Percentiles rank a stretch among this genome's conserved stretches.
Conservation (phyloP, 2,329 filamentous ascomycete species). For the Purpureocillium lavendulum region DNA sequence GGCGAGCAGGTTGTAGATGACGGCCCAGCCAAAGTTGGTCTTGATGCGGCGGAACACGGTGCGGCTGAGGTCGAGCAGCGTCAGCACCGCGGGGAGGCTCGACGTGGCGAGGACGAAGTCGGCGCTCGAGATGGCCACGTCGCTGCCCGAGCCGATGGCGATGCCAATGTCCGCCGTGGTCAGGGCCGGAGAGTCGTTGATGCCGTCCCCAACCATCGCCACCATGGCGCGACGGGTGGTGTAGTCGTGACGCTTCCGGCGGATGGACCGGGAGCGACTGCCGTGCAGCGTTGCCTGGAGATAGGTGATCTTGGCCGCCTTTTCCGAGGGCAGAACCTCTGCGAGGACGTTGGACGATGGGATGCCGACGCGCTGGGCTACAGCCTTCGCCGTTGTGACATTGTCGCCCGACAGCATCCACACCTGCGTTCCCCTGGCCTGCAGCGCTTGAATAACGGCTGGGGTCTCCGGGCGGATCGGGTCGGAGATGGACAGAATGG, state of each 20-base stretch:
- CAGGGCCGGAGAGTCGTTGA: constrained; percentile 81
- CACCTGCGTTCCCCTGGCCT: constrained; percentile 58
- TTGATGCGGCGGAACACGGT: constrained; percentile 70
- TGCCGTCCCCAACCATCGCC: constrained; percentile 83
- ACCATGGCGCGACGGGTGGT: constrained; percentile 41
- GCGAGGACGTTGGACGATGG: constrained; percentile 67
- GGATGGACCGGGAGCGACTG: constrained; percentile 1
- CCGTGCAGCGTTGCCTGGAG: constrained; percentile 46
- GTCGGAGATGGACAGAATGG: constrained; percentile 71
- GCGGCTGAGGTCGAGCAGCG: constrained; percentile 62
- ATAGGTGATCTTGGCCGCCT: constrained; percentile 62
- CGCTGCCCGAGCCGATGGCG: constrained; percentile 74
- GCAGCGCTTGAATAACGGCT: constrained; percentile 55
- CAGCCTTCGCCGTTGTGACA: constrained; percentile 69
- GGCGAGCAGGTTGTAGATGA: constrained; percentile 71
- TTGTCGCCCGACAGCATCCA: constrained; percentile 96
- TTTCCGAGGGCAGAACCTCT: constrained; percentile 77
- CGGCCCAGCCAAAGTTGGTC: constrained; percentile 80
- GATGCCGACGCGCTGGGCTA: constrained; percentile 71
- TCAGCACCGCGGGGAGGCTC: constrained; percentile 60
- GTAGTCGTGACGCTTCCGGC: constrained; percentile 11
- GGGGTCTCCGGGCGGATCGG: constrained; percentile 67
- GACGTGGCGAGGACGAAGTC: constrained; percentile 76
- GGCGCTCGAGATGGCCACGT: constrained; percentile 74
- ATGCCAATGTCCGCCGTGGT: constrained; percentile 75